These are phyloP conservation scores for Saksenaea vasiformis DNA, from an alignment of 371 early-diverging fungal species.

Conservation along the genomic window DNA sequence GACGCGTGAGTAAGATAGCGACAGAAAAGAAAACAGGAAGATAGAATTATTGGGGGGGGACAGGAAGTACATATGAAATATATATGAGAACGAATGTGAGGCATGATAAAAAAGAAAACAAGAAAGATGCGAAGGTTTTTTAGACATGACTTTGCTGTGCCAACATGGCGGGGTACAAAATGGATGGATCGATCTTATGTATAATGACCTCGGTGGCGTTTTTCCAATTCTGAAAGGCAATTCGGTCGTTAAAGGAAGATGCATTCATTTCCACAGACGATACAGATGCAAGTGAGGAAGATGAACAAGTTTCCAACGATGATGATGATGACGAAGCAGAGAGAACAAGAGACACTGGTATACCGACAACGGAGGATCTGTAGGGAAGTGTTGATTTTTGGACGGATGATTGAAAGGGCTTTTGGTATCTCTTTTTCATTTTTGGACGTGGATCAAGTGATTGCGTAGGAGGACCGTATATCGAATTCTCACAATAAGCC, in stretches of 20 bases:
- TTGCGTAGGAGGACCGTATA: not conserved
- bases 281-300: not conserved
- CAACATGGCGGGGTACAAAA: not conserved
- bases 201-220: conserved; percentile 1
- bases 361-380: not conserved
- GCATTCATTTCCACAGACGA: not conserved
- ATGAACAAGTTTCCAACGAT: conserved; percentile 13
- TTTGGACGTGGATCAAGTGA: not conserved
- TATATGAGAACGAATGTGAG: conserved; percentile 1
- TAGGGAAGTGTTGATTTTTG: not conserved
- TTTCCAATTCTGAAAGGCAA: not conserved
- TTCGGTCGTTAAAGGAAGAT: not conserved
- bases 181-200: conserved; percentile 2
- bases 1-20: not conserved
- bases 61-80: not conserved
- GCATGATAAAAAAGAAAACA: not conserved
- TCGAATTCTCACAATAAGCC: not conserved
- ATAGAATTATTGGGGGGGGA: not conserved
- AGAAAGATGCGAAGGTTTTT: not conserved
- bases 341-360: not conserved
- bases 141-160: not conserved
- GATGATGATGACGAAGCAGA: conserved; percentile 12
- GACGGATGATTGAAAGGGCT: not conserved
- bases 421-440: not conserved
- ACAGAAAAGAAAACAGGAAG: not conserved